Evolutionary conservation across 192 early-diverging fungal species (phyloP).

Genomic region (Dimargaris verticillata): DNA sequence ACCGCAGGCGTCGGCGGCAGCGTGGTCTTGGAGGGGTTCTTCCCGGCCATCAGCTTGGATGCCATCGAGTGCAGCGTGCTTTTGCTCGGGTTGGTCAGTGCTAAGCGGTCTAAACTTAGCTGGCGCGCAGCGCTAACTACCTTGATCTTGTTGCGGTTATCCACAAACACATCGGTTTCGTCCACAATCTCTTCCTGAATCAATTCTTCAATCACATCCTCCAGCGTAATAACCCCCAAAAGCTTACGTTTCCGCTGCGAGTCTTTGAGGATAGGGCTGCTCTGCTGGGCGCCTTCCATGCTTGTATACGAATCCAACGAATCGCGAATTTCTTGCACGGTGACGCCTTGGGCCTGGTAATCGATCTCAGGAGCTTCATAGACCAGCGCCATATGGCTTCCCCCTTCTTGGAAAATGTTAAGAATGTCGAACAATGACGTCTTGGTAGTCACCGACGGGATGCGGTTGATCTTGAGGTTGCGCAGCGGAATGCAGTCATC

Average conservation of each 20-base stretch:
- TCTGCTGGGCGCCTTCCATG: neutral
- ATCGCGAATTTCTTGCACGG: neutral
- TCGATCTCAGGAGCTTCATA: slow-evolving; percentile 16
- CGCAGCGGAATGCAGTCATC: slow-evolving; percentile 46
- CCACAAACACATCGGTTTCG: slow-evolving; percentile 55
- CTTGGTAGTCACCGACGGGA: slow-evolving; percentile 27
- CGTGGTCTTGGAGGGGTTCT: neutral
- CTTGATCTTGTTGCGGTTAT: slow-evolving; percentile 24
- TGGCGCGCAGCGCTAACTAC: slow-evolving; percentile 20
- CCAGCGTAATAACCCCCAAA: slow-evolving; percentile 58
- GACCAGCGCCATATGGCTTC: slow-evolving; percentile 65
- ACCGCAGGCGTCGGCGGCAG: neutral
- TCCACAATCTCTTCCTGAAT: slow-evolving; percentile 73
- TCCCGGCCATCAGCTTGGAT: neutral
- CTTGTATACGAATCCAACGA: slow-evolving; percentile 5
- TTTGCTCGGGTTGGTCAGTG: neutral
- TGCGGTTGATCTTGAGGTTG: slow-evolving; percentile 30
- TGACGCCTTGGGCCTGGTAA: slow-evolving; percentile 10
- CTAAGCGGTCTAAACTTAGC: slow-evolving; percentile 7
- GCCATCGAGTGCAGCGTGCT: neutral
- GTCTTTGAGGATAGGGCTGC: slow-evolving; percentile 8
- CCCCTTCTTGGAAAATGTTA: slow-evolving; percentile 70
- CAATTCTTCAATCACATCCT: slow-evolving; percentile 73
- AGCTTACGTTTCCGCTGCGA: slow-evolving; percentile 16
- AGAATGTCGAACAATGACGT: slow-evolving; percentile 47